A percentile compares a stretch with the other conserved stretches of the same genome.
Conservation (phyloP, 306 rosid species). For the Cucurbita ficifolia region DNA sequence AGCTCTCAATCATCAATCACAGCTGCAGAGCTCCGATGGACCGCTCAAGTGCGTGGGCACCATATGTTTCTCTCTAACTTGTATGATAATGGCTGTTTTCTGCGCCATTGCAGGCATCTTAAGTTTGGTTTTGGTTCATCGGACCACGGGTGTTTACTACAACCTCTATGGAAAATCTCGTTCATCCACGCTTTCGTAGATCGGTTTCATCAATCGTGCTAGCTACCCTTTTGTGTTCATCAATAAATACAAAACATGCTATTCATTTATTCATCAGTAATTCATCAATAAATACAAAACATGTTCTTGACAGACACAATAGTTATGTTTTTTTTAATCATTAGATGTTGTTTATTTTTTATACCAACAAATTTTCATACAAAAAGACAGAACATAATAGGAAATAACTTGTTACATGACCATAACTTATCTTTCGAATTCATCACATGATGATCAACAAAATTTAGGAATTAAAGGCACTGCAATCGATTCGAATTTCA, state of each 20-base stretch:
- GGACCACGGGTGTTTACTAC: constrained; percentile 64
- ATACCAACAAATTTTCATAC: not conserved
- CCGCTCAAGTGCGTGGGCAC: constrained; percentile 48
- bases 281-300: not conserved
- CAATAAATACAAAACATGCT: no score
- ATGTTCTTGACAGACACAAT: no score
- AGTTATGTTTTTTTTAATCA: no score
- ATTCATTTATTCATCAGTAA: not conserved
- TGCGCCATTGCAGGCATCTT: constrained; percentile 45
- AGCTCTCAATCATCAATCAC: constrained; percentile 17
- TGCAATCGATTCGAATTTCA: not conserved
- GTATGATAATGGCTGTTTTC: constrained; percentile 50
- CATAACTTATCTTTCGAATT: not conserved
- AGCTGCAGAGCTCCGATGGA: constrained; percentile 16
- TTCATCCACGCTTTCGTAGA: constrained; percentile 7
- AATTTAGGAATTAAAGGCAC: not conserved
- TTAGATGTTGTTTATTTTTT: no score
- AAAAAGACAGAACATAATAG: no score
- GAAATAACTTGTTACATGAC: not conserved
- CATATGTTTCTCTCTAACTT: constrained; percentile 68
- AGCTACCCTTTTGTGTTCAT: not conserved
- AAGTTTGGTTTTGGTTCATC: constrained; percentile 56
- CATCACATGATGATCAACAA: not conserved
- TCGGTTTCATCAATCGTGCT: not conserved
- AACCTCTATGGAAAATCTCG: constrained; percentile 63